Conservation (phyloP, 2,329 filamentous ascomycete genomes). For the Pseudogymnoascus sp. region DNA sequence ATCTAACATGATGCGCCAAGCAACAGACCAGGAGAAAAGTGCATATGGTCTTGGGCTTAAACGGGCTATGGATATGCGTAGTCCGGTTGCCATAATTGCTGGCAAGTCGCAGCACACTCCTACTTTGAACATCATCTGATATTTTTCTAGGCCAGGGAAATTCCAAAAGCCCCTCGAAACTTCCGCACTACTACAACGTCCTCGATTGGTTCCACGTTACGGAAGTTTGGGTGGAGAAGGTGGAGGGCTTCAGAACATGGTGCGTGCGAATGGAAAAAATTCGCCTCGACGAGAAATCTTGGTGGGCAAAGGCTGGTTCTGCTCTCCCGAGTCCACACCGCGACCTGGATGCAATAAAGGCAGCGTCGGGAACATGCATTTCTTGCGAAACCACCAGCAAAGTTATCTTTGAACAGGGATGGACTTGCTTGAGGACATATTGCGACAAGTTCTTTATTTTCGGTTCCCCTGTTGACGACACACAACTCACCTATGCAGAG, state of each 20-base stretch:
- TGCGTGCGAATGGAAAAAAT: constrained; percentile 62
- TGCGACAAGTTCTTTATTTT: constrained; percentile 47
- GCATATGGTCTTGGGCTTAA: constrained; percentile 34
- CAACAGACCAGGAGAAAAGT: constrained; percentile 38
- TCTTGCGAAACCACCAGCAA: constrained; percentile 35
- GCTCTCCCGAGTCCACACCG: constrained; percentile 28
- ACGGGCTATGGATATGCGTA: constrained; percentile 38
- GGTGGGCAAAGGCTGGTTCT: constrained; percentile 45
- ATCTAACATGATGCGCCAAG: constrained; percentile 37
- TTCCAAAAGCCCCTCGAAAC: constrained; percentile 37
- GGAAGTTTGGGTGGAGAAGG: constrained; percentile 59
- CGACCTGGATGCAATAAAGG: constrained; percentile 17
- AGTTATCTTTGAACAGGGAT: constrained; percentile 38
- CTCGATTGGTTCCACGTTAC: constrained; percentile 63
- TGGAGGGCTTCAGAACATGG: constrained; percentile 31
- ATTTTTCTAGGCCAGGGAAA: constrained; percentile 42
- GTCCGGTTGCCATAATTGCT: constrained; percentile 49
- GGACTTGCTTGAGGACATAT: constrained; percentile 48
- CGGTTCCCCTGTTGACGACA: constrained; percentile 24
- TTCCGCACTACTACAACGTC: constrained; percentile 55
- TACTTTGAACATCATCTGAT: constrained; percentile 13
- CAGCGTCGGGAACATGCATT: constrained; percentile 29
- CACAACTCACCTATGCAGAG: constrained; percentile 42
- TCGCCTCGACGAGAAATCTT: constrained; percentile 42
- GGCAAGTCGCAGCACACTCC: constrained; percentile 33